Evolutionary conservation across 2,329 filamentous ascomycete species (phyloP).

Genomic region (Geosmithia flava): DNA sequence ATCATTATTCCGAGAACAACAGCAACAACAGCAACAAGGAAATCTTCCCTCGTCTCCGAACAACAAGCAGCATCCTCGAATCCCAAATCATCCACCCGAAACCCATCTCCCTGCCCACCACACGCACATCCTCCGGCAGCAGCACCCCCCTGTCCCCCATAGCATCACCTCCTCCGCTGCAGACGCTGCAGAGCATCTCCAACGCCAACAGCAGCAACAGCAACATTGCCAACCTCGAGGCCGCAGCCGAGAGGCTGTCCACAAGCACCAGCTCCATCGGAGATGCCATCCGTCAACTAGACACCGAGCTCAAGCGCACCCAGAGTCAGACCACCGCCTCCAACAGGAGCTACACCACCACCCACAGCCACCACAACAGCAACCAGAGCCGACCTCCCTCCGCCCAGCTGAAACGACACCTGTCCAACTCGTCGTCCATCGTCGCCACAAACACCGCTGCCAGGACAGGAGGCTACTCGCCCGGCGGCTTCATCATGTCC

Average conservation of each 20-base stretch:
- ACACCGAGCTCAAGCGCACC: slow-evolving; percentile 57
- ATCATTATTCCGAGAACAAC: background rate
- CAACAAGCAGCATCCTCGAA: slow-evolving; percentile 26
- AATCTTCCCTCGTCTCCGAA: slow-evolving; percentile 12
- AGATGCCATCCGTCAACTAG: slow-evolving; percentile 62
- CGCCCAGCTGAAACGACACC: slow-evolving; percentile 23
- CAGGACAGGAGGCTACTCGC: slow-evolving; percentile 58
- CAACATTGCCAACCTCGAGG: slow-evolving; percentile 64
- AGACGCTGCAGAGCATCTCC: slow-evolving; percentile 31
- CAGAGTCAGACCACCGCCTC: slow-evolving; percentile 51
- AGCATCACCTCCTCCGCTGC: slow-evolving; percentile 45
- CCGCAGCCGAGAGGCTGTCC: slow-evolving; percentile 62
- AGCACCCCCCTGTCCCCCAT: slow-evolving; percentile 18
- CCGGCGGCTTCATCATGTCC: slow-evolving; percentile 54
- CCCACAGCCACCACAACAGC: slow-evolving; percentile 6
- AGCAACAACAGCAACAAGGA: background rate
- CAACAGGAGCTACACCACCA: no score
- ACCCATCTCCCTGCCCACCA: slow-evolving; percentile 33
- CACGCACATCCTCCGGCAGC: slow-evolving; percentile 16
- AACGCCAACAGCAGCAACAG: slow-evolving; percentile 51
- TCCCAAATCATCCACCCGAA: slow-evolving; percentile 25
- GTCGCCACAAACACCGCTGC: slow-evolving; percentile 56
- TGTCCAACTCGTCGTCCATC: slow-evolving; percentile 47
- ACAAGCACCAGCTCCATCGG: slow-evolving; percentile 61
- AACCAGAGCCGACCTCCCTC: background rate